Evolutionary conservation across 1,139 yeast genomes (phyloP), one percentile per base, ranked within the genome.

Genomic region (Geotrichum candidum): DNA sequence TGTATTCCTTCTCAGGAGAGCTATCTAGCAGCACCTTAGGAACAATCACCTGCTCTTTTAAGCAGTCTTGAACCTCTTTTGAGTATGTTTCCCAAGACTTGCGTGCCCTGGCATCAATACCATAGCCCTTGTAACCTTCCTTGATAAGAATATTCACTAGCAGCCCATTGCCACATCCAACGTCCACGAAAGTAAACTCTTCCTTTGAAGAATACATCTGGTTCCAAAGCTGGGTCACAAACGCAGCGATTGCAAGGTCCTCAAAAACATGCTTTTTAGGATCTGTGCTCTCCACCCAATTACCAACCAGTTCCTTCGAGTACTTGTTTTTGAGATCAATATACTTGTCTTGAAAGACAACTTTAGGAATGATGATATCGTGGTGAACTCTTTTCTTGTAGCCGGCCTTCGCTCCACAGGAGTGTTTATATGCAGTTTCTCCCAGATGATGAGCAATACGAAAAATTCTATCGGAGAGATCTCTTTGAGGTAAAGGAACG

Each of bases 241-340:
- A 94, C 0, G 98, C 96, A 0, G 98, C 98, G 67, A 94, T 92
- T 1, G 97, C 96, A 61, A 94, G 82, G 72, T 94, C 99, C 77
- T 94, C 99, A 76, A 92, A 94, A 0, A 92, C 98, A 75, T 94
- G 99, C 73, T 94, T 94, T 68, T 86, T 83, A 1, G 98, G 98
- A 73, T 94, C 97, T 1, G 99, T 94, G 54, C 87, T 85, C 74
- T 94, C 99, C 25, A 81, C 84, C 99, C 99, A 94, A 68, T 81
- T 82, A 51, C 86, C 88, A n/a, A 91, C 92, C 60, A 92, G 76
- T 25, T 78, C 75, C 52, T 86, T 83, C 0, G 96, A 90, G 72
- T 92, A 89, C 72, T 86, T 88, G 72, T 87, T 89, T 75, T 94
- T 94, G 68, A 94, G 78, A 38, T 83, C 79, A 54, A 90, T 86